Conservation (phyloP, 345 rosid species). For the Hypericum androsaemum region DNA sequence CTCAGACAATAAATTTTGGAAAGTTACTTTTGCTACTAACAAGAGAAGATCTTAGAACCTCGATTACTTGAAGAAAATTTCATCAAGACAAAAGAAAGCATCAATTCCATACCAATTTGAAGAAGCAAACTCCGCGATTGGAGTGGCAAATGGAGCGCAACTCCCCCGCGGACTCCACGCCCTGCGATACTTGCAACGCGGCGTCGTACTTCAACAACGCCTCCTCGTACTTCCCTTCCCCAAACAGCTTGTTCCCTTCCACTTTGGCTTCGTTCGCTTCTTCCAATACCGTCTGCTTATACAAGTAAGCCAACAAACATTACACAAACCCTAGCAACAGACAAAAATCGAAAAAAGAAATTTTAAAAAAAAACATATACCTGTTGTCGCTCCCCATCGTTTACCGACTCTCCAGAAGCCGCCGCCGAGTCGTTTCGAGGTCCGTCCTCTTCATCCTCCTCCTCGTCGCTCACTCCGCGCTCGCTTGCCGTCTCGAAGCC, state of each 20-base stretch:
- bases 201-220: constrained; percentile 56
- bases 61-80: too few species aligned
- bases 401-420: too few species aligned
- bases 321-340: neutral
- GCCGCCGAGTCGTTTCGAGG: constrained; percentile 15
- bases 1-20: neutral
- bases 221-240: constrained; percentile 58
- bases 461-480: constrained; percentile 41
- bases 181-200: constrained; percentile 46
- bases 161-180: constrained; percentile 33
- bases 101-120: constrained; percentile 45
- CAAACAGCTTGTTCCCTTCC: constrained; percentile 73
- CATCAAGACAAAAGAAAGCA: neutral
- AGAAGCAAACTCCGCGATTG: constrained; percentile 70
- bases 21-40: neutral
- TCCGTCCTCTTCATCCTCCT: constrained; percentile 15
- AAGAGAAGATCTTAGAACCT: neutral
- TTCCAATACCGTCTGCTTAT: constrained; percentile 41
- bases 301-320: neutral
- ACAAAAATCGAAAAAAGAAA: neutral
- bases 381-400: too few species aligned
- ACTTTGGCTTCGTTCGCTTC: constrained; percentile 60
- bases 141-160: constrained; percentile 65
- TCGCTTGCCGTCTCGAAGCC: constrained; percentile 97
- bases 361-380: neutral